These are phyloP conservation scores for Pichia kluyveri DNA, from an alignment of 805 yeast genomes.

Conservation along the genomic window DNA sequence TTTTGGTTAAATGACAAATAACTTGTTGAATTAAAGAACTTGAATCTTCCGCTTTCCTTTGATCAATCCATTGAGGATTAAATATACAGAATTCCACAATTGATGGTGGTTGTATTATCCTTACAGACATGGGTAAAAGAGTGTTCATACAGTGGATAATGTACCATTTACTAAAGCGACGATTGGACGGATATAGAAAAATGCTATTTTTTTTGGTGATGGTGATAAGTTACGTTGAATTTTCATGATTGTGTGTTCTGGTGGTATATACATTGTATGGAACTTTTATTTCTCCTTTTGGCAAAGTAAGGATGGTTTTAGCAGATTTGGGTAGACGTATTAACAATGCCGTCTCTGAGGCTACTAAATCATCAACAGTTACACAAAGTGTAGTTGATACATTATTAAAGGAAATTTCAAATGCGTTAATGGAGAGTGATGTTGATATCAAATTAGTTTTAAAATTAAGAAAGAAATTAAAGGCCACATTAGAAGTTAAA, in stretches of 20 bases:
- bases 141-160: no score
- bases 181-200: no score
- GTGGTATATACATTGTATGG: no score
- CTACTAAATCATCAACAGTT: slow-evolving; percentile 51
- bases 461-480: slow-evolving; percentile 63
- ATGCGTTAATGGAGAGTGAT: slow-evolving; percentile 88
- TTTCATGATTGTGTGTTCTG: no score
- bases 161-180: no score
- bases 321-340: slow-evolving; percentile 74
- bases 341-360: slow-evolving; percentile 61
- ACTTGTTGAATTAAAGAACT: slow-evolving; percentile 17
- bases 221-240: no score
- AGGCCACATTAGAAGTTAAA: slow-evolving; percentile 43
- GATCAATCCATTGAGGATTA: slow-evolving; percentile 12
- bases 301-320: slow-evolving; percentile 46
- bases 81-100: slow-evolving; percentile 17
- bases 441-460: slow-evolving; percentile 84
- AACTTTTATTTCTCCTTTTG: no score
- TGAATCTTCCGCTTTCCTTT: slow-evolving; percentile 15
- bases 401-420: slow-evolving; percentile 80
- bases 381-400: slow-evolving; percentile 48
- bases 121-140: not conserved
- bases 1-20: slow-evolving; percentile 16
- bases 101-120: not conserved
- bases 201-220: no score